Evolutionary conservation across 805 yeast genomes (phyloP), one percentile per base, ranked within the genome.

Genomic region (Nadsonia fulvescens): DNA sequence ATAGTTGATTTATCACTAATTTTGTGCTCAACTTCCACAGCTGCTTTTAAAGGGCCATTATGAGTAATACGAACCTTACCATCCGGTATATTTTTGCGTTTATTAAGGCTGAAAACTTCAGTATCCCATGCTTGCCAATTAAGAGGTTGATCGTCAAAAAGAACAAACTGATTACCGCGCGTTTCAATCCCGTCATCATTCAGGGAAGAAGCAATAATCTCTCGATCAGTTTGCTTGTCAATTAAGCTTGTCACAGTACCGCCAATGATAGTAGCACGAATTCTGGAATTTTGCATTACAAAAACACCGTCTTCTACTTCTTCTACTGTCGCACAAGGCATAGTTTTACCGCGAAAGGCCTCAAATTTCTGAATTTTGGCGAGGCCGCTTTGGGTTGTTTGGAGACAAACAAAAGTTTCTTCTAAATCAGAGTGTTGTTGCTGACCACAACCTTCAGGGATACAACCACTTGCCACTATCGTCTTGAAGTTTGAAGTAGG

Each of bases 51-150:
- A 8, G 76, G 69, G 16, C 74, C 71, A 20, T 51, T 47, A 25
- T 59, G 61, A 18, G 49, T 50, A 10, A 55, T 51, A 0, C 54
- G 51, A 14, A 47, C 50, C 13, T 58, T 54, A 8, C 57, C 47
- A 4, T 36, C 32, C 16, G 42, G 39, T 14, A 72, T 47, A 36
- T 69, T 66, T 29, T 54, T 55, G 43, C 63, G 68, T 42, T 74
- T 81, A 39, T 74, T 79, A 31, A 79, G 62, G 1, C 93, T 77
- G 44, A 67, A 89, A 32, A 82, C 60, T 46, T 86, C 98, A 1
- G 96, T 86, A 46, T 86, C 98, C 98, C 98, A 86, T 2, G 96
- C 96, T 23, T 81, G 93, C 70, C 71, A 86, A 30, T 63, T 72
- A 42, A 79, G 56, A 6, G 98, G 98, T 35, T 79, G 76, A 46